Conservation (phyloP, 2,329 filamentous ascomycete genomes). For the Macrophomina tecta region DNA sequence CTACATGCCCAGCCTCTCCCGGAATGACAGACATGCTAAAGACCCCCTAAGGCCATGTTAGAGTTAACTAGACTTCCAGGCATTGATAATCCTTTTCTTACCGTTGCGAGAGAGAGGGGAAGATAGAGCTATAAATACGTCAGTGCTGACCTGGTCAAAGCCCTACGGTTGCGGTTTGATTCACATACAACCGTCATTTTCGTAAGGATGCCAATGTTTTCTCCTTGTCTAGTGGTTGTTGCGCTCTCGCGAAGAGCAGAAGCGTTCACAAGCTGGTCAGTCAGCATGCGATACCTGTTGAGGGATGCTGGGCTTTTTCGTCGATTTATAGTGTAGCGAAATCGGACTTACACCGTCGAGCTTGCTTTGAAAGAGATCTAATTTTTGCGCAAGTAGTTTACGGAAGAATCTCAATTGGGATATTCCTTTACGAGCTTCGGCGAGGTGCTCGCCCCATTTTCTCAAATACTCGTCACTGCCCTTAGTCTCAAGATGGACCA, state of each 20-base stretch:
- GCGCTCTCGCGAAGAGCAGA: constrained; percentile 15
- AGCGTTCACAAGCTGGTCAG: constrained; percentile 2
- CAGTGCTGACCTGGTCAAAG: background rate
- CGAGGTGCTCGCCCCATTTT: too few relatives aligned
- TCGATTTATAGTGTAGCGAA: too few relatives aligned
- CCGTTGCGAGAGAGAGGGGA: background rate
- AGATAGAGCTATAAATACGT: background rate
- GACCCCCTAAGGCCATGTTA: background rate
- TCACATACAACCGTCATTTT: constrained; percentile 27
- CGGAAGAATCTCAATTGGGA: too few relatives aligned
- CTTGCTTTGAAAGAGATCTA: too few relatives aligned
- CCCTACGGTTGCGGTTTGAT: too few relatives aligned
- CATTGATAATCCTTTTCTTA: too few relatives aligned
- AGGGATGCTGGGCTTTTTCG: background rate
- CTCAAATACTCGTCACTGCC: too few relatives aligned
- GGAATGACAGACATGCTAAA: constrained; percentile 8
- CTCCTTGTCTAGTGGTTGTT: background rate
- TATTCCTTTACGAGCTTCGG: too few relatives aligned
- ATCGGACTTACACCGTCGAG: too few relatives aligned
- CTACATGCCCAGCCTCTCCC: background rate
- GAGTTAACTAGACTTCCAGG: background rate
- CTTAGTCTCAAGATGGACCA: too few relatives aligned
- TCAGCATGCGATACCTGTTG: background rate
- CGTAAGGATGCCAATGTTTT: constrained; percentile 22
- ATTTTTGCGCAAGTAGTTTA: too few relatives aligned